phyloP scores from a whole-genome alignment of 2,329 filamentous ascomycete species.

The Microascus cirrosus region DNA sequence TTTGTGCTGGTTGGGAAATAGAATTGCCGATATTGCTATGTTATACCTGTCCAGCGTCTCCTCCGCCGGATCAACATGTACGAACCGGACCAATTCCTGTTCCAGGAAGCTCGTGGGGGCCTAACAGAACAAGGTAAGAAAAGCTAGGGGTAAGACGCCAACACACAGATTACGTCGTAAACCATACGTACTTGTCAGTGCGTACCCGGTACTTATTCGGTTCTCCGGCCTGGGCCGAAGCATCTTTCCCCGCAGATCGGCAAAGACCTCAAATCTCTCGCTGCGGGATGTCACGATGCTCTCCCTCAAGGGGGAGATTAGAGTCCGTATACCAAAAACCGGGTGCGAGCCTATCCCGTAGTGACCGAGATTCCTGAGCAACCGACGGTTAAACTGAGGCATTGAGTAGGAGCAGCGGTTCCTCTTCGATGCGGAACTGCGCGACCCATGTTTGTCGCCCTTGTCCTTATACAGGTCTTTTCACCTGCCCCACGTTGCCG shows the following conservation, averaged over 20 bases:
- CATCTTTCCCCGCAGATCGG: constrained; percentile 13
- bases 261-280: constrained; percentile 13
- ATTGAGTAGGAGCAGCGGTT: not conserved
- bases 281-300: constrained; percentile 4
- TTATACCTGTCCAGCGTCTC: too few species aligned
- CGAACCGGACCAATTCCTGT: too few species aligned
- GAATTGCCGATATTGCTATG: too few species aligned
- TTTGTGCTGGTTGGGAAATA: too few species aligned
- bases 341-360: constrained; percentile 7
- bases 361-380: constrained; percentile 3
- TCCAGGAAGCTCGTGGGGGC: too few species aligned
- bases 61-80: too few species aligned
- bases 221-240: constrained; percentile 10
- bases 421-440: constrained; percentile 5
- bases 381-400: not conserved
- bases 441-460: constrained; percentile 6
- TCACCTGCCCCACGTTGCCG: constrained; percentile 13
- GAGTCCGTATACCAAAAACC: constrained; percentile 5
- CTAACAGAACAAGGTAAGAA: too few species aligned
- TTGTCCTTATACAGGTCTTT: constrained; percentile 12
- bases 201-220: constrained; percentile 8
- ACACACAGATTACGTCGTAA: constrained; percentile 4
- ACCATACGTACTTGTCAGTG: constrained; percentile 13
- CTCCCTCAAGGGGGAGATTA: not conserved
- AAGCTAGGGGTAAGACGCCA: too few species aligned